Evolutionary conservation across 257 asterid genomes (phyloP).

Genomic region (Voacanga thouarsii): DNA sequence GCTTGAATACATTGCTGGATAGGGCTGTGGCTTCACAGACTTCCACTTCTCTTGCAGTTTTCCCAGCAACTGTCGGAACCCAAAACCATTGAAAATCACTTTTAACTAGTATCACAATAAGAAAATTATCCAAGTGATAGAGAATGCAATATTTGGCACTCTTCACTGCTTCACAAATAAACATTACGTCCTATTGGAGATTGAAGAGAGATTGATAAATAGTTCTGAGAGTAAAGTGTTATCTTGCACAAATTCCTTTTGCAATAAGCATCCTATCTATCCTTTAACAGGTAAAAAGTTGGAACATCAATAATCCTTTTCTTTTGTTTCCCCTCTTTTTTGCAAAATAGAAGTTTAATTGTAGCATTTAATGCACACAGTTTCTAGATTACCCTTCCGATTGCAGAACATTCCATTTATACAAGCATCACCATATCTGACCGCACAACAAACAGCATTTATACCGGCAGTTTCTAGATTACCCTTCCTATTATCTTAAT

Average conservation of each 20-base stretch:
- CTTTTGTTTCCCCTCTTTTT: too few species aligned
- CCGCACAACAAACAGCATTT: not conserved
- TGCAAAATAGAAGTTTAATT: too few species aligned
- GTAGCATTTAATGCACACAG: too few species aligned
- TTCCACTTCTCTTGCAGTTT: slow-evolving; percentile 71
- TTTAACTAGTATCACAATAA: not conserved
- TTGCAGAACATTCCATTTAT: not conserved
- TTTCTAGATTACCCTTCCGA: too few species aligned
- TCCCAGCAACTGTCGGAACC: slow-evolving; percentile 48
- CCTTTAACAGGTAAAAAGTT: not conserved
- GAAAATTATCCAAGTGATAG: not conserved
- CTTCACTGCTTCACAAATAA: not conserved
- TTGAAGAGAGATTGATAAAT: not conserved
- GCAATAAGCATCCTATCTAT: not conserved
- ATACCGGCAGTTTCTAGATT: not conserved
- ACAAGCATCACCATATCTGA: not conserved
- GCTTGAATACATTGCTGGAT: slow-evolving; percentile 91
- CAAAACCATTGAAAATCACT: not conserved
- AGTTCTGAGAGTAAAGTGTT: not conserved
- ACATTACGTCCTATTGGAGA: not conserved
- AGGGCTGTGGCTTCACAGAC: slow-evolving; percentile 55
- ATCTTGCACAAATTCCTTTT: not conserved
- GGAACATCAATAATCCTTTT: too few species aligned
- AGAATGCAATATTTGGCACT: not conserved
- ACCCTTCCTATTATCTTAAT: not conserved